Percentiles rank a stretch among this genome's conserved stretches.
Conservation (phyloP, 768 basidiomycete species). For the Auriculariales sp. region DNA sequence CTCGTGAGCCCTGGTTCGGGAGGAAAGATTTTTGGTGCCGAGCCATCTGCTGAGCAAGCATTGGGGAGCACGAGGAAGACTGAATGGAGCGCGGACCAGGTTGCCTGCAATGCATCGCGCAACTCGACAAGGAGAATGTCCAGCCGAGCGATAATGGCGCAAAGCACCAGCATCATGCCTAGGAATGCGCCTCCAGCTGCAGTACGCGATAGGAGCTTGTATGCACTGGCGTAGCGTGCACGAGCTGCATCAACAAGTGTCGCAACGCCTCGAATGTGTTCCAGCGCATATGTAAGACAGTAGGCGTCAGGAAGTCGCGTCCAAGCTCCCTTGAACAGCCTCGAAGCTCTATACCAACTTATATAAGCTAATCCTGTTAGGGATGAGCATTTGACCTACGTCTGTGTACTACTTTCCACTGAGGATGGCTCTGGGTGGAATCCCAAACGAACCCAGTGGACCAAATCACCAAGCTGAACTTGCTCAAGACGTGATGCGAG, state of each 20-base stretch:
- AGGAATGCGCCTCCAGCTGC: slow-evolving; percentile 44
- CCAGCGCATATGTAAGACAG: slow-evolving; percentile 19
- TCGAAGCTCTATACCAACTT: too few relatives aligned
- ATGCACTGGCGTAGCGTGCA: slow-evolving; percentile 28
- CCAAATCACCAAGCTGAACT: not conserved
- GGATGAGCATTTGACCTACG: not conserved
- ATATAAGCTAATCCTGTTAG: not conserved
- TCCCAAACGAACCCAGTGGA: not conserved
- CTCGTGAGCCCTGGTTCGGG: too few relatives aligned
- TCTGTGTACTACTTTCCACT: not conserved
- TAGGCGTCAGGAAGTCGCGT: slow-evolving; percentile 34
- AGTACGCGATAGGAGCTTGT: slow-evolving; percentile 23
- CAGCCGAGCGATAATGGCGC: slow-evolving; percentile 48
- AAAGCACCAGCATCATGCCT: slow-evolving; percentile 46
- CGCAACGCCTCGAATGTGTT: slow-evolving; percentile 21
- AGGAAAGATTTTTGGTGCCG: too few relatives aligned
- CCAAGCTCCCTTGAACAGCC: slow-evolving; percentile 48
- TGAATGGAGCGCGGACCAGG: slow-evolving; percentile 12
- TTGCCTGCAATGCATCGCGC: slow-evolving; percentile 20
- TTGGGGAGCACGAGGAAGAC: too few relatives aligned
- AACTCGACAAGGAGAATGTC: slow-evolving; percentile 30
- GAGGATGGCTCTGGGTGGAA: not conserved
- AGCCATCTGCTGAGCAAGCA: too few relatives aligned
- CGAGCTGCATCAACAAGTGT: slow-evolving; percentile 33
- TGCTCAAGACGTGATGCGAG: slow-evolving; percentile 23